Evolutionary conservation across 805 yeast species (phyloP), one percentile per base, ranked within the genome.

Genomic region (Tetrapisispora fleetii): DNA sequence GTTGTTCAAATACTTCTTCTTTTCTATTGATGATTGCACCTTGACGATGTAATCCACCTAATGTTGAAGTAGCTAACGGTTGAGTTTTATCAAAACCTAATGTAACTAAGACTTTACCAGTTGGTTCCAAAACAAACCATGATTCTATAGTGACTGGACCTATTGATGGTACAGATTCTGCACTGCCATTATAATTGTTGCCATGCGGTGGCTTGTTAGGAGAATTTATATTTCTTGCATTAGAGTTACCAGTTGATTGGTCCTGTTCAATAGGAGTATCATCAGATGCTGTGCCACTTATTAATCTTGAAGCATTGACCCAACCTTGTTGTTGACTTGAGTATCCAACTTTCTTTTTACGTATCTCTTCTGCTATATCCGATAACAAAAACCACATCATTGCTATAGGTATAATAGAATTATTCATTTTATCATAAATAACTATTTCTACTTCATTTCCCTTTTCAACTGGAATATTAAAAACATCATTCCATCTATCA

Each of bases 1-100:
- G 95, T 58, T 88, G 93, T 67, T 91, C 96, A 63, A 81, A 86
- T 1, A 93, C 87, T 56, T 86, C 95, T 49, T 76, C 79, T 57
- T 90, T 88, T 70, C 90, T 81, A 66, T 88, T 93, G 60, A 96
- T 84, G 54, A 93, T 91, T 53, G 99, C 99, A 71, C 97, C 98
- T 63, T 91, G 96, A 74, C 99, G 95, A 33, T 88, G 91, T 47
- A 85, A 73, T 0, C 87, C 87, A 47, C 84, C 84, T 43, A 77
- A 68, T 17, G 67, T 49, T 17, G 67, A 61, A 44, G 70, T 72
- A 54, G 72, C 74, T 47, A 73, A 75, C 18, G 75, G 76, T 33
- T 68, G 63, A 6, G 83, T 76, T 59, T 91, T 91, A 41, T 83
- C 83, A 62, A 93, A 93, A 2, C 91, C 84, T 24, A 91, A 67